Base-by-base conservation (phyloP, 352 stramenopile genomes). In the Globisporangium abappressorium region DNA sequence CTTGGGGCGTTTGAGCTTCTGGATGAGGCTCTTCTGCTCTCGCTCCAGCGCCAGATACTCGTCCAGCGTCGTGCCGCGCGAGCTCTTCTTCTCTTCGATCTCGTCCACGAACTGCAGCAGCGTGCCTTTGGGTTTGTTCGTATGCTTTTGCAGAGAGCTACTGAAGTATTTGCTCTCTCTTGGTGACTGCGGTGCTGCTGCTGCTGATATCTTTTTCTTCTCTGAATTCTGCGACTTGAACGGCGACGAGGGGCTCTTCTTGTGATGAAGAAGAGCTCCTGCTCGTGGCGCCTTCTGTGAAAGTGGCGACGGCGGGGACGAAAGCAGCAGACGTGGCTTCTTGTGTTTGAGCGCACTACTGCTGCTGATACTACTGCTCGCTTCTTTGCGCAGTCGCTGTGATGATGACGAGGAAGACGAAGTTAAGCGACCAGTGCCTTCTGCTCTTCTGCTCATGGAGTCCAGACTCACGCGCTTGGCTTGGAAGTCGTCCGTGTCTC, bases 1-100 rank as follows among this genome's bases (percentile, higher is more conserved):
- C 60, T 71, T 64, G 36, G 43, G 56, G 14, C 14, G n/a, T 30
- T 47, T 30, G 15, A 54, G 57, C 64, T 47, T 43, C 24, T 75
- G 61, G 8, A 65, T 30, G 6, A 60, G 49, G 51, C 60, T 34
- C 6, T 69, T 58, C 57, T 81, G 53, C 47, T 75, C 66, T 15
- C 66, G 59, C 5, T 83, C 73, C 26, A 84, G 51, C 14, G 54
- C 63, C 24, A 78, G n/a, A 12, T 81, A 82, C 36, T 75, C 62
- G 58, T 85, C 41, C 6, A 84, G 41, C 5, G 62, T 68, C n/a
- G 49, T 60, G 11, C 38, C 51, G 1, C 0, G 66, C n/a, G 58
- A 55, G 12, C 61, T 64, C 43, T 77, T 78, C 51, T 79, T 66
- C 61, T 73, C 46, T n/a, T 81, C 63, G 26, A 75, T 65, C 57